Conservation (phyloP, 305 asterid species). For the Fraxinus nigra region DNA sequence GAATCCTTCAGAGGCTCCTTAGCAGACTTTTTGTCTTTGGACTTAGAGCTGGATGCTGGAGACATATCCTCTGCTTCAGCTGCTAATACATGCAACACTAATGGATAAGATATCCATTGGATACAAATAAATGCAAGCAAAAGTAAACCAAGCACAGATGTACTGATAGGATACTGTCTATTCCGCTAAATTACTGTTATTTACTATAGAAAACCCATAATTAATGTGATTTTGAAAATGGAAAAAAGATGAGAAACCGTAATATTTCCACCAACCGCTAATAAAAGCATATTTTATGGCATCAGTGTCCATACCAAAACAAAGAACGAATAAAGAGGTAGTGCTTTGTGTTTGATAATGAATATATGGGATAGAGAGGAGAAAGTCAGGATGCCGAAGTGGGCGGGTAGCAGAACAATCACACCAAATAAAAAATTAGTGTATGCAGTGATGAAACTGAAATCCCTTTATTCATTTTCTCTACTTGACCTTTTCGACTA, state of each 20-base stretch:
- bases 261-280: background rate
- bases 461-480: background rate
- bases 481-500: background rate
- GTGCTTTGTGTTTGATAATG: background rate
- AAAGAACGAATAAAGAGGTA: background rate
- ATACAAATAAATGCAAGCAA: background rate
- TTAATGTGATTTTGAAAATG: background rate
- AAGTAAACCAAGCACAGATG: background rate
- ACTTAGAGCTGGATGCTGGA: slow-evolving; percentile 56
- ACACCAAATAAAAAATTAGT: background rate
- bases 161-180: background rate
- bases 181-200: no score
- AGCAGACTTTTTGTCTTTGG: slow-evolving; percentile 57
- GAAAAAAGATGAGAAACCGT: background rate
- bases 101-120: slow-evolving; percentile 3
- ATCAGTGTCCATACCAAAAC: background rate
- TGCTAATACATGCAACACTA: background rate
- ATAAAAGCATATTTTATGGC: background rate
- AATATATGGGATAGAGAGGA: background rate
- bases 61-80: slow-evolving; percentile 39
- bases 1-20: slow-evolving; percentile 54
- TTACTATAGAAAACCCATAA: background rate
- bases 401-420: background rate
- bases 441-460: background rate
- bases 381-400: background rate